Evolutionary conservation across 2,329 filamentous ascomycete genomes (phyloP), one percentile per base, ranked within the genome.

Genomic region (Claviceps purpurea): DNA sequence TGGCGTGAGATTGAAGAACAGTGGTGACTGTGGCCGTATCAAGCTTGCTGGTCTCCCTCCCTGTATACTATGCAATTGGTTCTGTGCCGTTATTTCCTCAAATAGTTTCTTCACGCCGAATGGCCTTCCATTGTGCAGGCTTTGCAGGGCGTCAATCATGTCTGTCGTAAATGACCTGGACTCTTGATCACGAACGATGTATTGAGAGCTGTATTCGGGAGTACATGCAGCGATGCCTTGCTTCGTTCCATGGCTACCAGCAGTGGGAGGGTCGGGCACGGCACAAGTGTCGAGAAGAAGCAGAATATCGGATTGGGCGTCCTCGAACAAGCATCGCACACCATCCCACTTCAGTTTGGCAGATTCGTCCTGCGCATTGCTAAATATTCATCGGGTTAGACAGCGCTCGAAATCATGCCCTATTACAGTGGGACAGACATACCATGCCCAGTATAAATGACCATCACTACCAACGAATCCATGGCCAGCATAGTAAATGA

Each of bases 391-490:
- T 11, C 52, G 50, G 50, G 60, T 76, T 62, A 75, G 70, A 68
- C 14, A 48, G 40, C 39, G 37, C 26, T 20, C 40, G 10, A 24
- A n/a, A 34, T 16, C 34, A 50, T n/a, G 38, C 34, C 24, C 41
- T 34, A 46, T 49, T 5, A 22, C 37, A 39, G 37, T n/a, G 42
- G 26, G 14, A 50, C 51, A 73, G 52, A 73, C 79, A 70, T 72
- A 84, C 81, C 78, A 78, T 53, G 81, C 78, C 81, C 81, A 84
- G 63, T 81, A 83, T 26, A 83, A 68, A 63, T 83, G 78, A 59
- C 75, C 75, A 61, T 84, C 78, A 11, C 70, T 58, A n/a, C 75
- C 74, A 41, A 77, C 68, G 58, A 75, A 82, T 56, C 79, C 78
- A 60, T 81, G 70, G 34, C 81, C 81, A 56, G 77, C 76, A 61